Conservation (phyloP, 768 basidiomycete genomes). For the Hemileccinum rubropunctum region DNA sequence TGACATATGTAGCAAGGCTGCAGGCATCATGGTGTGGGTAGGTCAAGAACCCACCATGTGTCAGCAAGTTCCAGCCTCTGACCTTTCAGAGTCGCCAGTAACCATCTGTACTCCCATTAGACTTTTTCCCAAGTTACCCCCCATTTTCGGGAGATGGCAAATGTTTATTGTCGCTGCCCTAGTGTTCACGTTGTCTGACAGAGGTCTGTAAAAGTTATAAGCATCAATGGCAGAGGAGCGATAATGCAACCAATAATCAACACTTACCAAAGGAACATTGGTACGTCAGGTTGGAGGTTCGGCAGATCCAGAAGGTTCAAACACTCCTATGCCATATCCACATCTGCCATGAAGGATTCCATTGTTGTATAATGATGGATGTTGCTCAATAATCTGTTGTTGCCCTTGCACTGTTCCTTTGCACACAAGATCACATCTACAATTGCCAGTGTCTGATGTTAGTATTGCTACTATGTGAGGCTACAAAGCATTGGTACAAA, state of each 20-base stretch:
- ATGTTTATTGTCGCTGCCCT: not conserved
- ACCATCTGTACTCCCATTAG: not conserved
- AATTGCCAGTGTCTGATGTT: too few species aligned
- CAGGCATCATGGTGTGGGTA: slow-evolving; percentile 1
- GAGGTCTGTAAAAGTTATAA: not conserved
- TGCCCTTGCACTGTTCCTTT: not conserved
- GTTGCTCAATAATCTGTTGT: not conserved
- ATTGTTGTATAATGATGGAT: not conserved
- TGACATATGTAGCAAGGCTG: not conserved
- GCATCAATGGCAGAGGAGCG: too few species aligned
- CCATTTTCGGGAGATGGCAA: not conserved
- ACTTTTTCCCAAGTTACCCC: not conserved
- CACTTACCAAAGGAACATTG: not conserved
- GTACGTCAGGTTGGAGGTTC: not conserved
- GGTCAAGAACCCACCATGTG: not conserved
- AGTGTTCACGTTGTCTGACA: not conserved
- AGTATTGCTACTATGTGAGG: too few species aligned
- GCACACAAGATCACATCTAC: not conserved
- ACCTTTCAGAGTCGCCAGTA: not conserved
- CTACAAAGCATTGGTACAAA: too few species aligned
- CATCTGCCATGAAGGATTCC: not conserved
- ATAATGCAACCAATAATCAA: too few species aligned
- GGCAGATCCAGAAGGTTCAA: slow-evolving; percentile 1
- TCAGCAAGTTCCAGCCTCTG: slow-evolving; percentile 3
- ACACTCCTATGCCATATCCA: not conserved